These are phyloP conservation scores for Diaporthe eres DNA, from an alignment of 2,329 filamentous ascomycete species.

Conservation along the genomic window DNA sequence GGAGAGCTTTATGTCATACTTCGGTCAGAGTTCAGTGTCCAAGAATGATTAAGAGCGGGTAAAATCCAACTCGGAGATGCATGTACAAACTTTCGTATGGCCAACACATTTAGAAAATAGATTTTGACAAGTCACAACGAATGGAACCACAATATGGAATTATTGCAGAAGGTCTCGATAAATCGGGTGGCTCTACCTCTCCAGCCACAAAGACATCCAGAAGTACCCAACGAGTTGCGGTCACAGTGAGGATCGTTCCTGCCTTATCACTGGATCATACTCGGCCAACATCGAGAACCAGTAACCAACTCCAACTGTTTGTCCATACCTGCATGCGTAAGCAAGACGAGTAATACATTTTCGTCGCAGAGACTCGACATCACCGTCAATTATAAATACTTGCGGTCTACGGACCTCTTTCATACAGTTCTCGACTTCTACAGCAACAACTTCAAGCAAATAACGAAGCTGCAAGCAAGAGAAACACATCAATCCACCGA, in stretches of 20 bases:
- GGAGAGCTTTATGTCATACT: neutral
- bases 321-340: neutral
- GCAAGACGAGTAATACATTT: neutral
- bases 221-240: no score
- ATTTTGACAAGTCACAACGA: no score
- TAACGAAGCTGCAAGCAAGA: neutral
- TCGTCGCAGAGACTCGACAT: neutral
- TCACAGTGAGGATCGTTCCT: neutral
- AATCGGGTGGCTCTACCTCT: neutral
- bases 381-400: neutral
- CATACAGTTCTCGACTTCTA: neutral
- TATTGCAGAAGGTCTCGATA: neutral
- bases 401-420: neutral
- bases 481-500: neutral
- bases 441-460: neutral
- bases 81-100: fast-evolving
- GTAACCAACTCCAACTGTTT: neutral
- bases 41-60: neutral
- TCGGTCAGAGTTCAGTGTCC: neutral
- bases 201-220: neutral
- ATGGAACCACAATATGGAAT: no score
- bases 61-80: neutral
- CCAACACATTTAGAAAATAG: neutral
- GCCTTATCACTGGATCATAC: neutral
- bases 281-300: neutral